Evolutionary conservation across 345 rosid genomes (phyloP), one percentile per base, ranked within the genome.

Genomic region (Raphanus sativus): DNA sequence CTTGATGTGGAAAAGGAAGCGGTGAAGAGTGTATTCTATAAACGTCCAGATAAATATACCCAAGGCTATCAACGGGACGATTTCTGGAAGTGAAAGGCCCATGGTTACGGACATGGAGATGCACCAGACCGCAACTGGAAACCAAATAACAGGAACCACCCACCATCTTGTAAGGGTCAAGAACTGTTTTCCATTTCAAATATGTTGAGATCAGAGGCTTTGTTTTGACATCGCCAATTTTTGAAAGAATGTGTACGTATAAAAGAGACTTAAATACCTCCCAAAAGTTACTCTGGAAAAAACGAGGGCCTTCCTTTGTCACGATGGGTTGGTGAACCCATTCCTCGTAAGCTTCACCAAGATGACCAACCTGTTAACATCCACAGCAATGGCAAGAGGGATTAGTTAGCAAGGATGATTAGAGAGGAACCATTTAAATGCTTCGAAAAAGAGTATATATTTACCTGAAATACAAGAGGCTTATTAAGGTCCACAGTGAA

Each of bases 311-410:
- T 74, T 86, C 89, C 83, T 81, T 88, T 84, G 80, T 71, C 30
- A 86, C 84, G 25, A 89, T 88, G 62, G 97, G 94, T 87, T 86
- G 86, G 84, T 91, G 94, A 76, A 89, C 92, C 97, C 94, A 91
- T 72, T 88, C 85, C 60, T 91, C 86, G 64, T 91, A 91, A 36
- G 80, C 87, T 79, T 91, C 94, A 81, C 87, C 92, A 58, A 91
- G 97, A 85, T 89, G 86, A 62, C 97, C 97, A 73, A 91, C 97
- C 86, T 87, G 86, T 80, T 42, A 85, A 80, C 83, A 67, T 29
- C 32, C 50, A 73, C 34, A 56, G 28, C 8, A 58, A 54, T 25
- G 30, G 3, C 48, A 69, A 73, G 52, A 69, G 32, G 52, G 54
- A 8, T 42, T 11, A 42, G 15, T 12, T 12, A 42, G 15, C 15